Evolutionary conservation across 1,284 basidiomycete genomes (phyloP).

Genomic region (Malassezia pachydermatis): DNA sequence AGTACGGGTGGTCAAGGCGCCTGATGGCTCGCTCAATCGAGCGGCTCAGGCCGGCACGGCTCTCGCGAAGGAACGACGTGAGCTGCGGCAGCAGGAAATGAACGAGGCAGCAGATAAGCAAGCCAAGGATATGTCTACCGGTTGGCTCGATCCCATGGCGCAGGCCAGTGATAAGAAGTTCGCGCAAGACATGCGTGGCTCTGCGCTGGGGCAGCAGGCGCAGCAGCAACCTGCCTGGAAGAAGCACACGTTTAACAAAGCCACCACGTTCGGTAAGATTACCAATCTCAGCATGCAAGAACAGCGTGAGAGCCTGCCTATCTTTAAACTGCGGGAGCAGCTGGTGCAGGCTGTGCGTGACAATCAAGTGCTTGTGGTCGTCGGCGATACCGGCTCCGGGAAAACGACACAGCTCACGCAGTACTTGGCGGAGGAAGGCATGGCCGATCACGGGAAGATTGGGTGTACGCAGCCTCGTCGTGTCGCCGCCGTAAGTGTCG

Average conservation of each 20-base stretch:
- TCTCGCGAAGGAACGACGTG: constrained; percentile 85
- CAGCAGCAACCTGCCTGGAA: constrained; percentile 81
- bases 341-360: constrained; percentile 82
- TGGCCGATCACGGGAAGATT: constrained; percentile 74
- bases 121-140: constrained; percentile 79
- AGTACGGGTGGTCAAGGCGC: constrained; percentile 73
- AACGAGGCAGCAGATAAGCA: constrained; percentile 91
- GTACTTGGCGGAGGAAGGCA: constrained; percentile 79
- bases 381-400: constrained; percentile 86
- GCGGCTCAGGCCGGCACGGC: constrained; percentile 87
- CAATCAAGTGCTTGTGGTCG: constrained; percentile 88
- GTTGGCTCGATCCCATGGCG: constrained; percentile 98
- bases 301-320: constrained; percentile 79
- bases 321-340: constrained; percentile 87
- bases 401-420: constrained; percentile 86
- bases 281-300: constrained; percentile 84
- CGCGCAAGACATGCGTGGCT: constrained; percentile 81
- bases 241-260: constrained; percentile 84
- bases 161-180: constrained; percentile 74
- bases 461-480: constrained; percentile 96
- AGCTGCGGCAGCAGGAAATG: constrained; percentile 82
- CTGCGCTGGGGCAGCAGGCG: constrained; percentile 69
- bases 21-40: constrained; percentile 62
- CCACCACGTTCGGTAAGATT: constrained; percentile 89
- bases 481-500: constrained; percentile 98